Percentiles rank a stretch among this genome's conserved stretches.
Evolutionary conservation across 2,329 filamentous ascomycete species (phyloP).

Genomic region (Didymella lethalis): DNA sequence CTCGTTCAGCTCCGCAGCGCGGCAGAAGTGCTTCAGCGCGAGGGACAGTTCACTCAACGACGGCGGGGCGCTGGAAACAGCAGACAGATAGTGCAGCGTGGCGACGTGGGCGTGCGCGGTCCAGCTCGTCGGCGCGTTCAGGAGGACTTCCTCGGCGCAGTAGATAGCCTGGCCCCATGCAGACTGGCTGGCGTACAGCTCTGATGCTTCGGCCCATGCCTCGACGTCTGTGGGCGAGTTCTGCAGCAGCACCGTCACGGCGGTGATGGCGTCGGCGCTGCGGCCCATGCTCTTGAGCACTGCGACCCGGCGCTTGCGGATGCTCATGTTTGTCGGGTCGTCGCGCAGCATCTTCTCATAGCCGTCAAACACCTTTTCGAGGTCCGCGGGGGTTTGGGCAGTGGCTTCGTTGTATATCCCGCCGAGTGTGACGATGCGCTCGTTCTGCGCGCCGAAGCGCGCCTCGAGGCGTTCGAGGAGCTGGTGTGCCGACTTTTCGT

Average conservation of each 20-base stretch:
- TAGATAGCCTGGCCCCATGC: conserved; percentile 84
- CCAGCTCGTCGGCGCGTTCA: conserved; percentile 91
- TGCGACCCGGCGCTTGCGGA: conserved; percentile 84
- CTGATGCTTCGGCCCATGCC: conserved; percentile 89
- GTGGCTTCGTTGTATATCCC: conserved; percentile 87
- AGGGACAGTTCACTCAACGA: conserved; percentile 64
- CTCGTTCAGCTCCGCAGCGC: conserved; percentile 92
- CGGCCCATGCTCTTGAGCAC: conserved; percentile 78
- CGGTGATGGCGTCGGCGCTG: conserved; percentile 74
- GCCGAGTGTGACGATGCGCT: conserved; percentile 82
- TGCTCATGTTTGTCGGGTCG: conserved; percentile 80
- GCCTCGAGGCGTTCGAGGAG: conserved; percentile 77
- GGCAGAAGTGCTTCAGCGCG: conserved; percentile 83
- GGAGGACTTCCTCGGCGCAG: conserved; percentile 86
- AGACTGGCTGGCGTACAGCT: conserved; percentile 82
- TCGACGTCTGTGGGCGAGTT: conserved; percentile 89
- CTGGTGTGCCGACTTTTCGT: conserved; percentile 77
- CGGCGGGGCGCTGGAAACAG: conserved; percentile 36
- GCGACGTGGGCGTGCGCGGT: conserved; percentile 91
- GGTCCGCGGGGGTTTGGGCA: conserved; percentile 69
- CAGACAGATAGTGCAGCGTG: conserved; percentile 79
- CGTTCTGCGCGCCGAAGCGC: conserved; percentile 84
- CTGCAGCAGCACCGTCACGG: conserved; percentile 78
- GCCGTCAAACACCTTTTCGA: conserved; percentile 74
- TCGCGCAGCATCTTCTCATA: conserved; percentile 79